Evolutionary conservation across 129 eudicot species (phyloP), one percentile per base, ranked within the genome.

Genomic region (Apium graveolens): DNA sequence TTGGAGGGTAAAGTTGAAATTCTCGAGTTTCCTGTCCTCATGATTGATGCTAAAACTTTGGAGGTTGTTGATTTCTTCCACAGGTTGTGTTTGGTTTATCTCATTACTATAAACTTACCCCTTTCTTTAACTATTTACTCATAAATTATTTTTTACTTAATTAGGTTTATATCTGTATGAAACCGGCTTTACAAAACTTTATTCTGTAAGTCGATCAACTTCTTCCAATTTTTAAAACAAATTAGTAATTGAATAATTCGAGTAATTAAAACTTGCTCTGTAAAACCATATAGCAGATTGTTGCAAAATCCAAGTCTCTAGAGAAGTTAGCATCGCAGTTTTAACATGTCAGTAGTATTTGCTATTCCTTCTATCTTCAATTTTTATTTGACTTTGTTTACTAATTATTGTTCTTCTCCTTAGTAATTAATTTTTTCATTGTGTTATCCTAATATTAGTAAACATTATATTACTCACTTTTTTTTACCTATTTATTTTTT

Each of bases 1-100:
- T 87, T 95, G 84, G 98, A 95, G 81, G 98, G 97, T 29, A 91
- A 95, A 85, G 94, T 91, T 81, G 96, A 95, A 88, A 95, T 95
- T 87, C 88, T 91, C 60, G 98, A 95, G 74, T 95, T 91, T 83
- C 97, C 98, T 16, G 97, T 95, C 71, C 80, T 95, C 80, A 77
- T 92, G 85, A 80, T 95, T 78, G 92, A 95, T 86, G 97, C 93
- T 13, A 87, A 87, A 83, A 88, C 96, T 70, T 81, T 90, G 94
- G 87, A 87, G 55, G 90, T 95, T n/a, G 90, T 92, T 11, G 92
- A 91, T 79, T 81, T 91, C 44, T 95, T 95, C 87, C 98, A 94
- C 89, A 93, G 98, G 98, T 93, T 51, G 29, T 13, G 63, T 18
- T 74, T 46, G 76, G 26, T 70, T 83, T 78, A 46, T 21, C 60